These are phyloP conservation scores for Naganishia sp. DNA, from an alignment of 1,284 basidiomycete species.

Conservation along the genomic window DNA sequence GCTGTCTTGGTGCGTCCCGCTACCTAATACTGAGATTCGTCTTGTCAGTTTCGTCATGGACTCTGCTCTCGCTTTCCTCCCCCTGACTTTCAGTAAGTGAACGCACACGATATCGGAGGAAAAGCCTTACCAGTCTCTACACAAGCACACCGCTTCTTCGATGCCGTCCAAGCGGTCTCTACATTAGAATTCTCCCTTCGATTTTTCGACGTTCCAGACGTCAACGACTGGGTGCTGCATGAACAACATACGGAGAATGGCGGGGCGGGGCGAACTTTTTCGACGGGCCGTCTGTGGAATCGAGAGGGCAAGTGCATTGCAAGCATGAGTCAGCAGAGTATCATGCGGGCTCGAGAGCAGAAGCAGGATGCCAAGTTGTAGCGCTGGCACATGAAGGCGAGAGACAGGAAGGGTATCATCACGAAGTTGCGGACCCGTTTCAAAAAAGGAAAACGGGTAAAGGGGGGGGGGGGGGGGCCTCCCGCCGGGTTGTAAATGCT, in stretches of 20 bases:
- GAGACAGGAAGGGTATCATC: not conserved
- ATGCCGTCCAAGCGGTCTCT: slow-evolving; percentile 15
- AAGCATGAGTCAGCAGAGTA: slow-evolving; percentile 26
- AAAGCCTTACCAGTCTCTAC: not conserved
- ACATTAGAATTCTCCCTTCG: slow-evolving; percentile 23
- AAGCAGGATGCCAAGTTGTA: slow-evolving; percentile 8
- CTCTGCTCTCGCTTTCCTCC: slow-evolving; percentile 21
- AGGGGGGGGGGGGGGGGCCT: no score
- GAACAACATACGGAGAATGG: slow-evolving; percentile 26
- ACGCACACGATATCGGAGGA: no score
- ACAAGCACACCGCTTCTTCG: slow-evolving; percentile 19
- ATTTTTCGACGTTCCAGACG: slow-evolving; percentile 22
- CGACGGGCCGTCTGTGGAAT: slow-evolving; percentile 16
- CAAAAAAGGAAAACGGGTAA: no score
- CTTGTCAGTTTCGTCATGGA: slow-evolving; percentile 14
- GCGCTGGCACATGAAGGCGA: not conserved
- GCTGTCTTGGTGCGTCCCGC: not conserved
- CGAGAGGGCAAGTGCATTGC: slow-evolving; percentile 19
- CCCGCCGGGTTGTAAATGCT: no score
- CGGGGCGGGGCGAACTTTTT: slow-evolving; percentile 10
- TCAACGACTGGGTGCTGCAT: slow-evolving; percentile 24
- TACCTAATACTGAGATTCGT: not conserved
- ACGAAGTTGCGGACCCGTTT: no score
- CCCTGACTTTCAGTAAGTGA: slow-evolving; percentile 19
- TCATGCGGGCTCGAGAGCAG: slow-evolving; percentile 9